A percentile compares a stretch with the other conserved stretches of the same genome.
Evolutionary conservation across 345 rosid species (phyloP).

Genomic region (Chamaenerion angustifolium): DNA sequence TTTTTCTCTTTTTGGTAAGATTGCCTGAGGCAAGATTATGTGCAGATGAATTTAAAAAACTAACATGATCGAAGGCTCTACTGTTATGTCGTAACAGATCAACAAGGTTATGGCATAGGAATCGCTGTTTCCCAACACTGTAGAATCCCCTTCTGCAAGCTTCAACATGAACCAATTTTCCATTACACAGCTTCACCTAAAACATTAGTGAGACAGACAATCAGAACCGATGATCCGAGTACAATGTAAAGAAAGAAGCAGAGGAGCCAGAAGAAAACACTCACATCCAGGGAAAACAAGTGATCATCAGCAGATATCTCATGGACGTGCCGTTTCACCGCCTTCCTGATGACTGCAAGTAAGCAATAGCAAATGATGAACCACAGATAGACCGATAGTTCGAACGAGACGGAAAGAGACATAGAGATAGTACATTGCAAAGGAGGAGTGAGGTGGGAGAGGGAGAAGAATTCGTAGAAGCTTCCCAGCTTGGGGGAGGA

Average conservation of each 20-base stretch:
- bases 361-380: conserved; percentile 1
- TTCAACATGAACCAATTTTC: conserved; percentile 78
- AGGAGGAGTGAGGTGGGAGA: conserved; percentile 83
- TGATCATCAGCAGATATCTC: conserved; percentile 60
- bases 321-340: conserved; percentile 33
- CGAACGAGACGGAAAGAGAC: background rate
- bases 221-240: background rate
- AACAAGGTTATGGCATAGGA: conserved; percentile 71
- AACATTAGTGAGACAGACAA: conserved; percentile 1
- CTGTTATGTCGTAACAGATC: conserved; percentile 85
- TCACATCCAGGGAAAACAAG: conserved; percentile 78
- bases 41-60: background rate
- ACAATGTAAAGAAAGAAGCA: background rate
- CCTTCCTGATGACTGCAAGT: conserved; percentile 50
- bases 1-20: no score
- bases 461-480: conserved; percentile 91
- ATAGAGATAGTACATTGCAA: conserved; percentile 48
- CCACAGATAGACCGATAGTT: background rate
- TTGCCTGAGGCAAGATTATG: background rate
- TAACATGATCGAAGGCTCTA: conserved; percentile 79
- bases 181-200: conserved; percentile 93
- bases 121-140: conserved; percentile 59
- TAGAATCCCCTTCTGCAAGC: conserved; percentile 76
- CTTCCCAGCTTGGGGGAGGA: conserved; percentile 74
- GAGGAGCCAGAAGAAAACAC: background rate